Conservation (phyloP, 164 flowering plant genomes). For the Chloranthus sessilifolius region DNA sequence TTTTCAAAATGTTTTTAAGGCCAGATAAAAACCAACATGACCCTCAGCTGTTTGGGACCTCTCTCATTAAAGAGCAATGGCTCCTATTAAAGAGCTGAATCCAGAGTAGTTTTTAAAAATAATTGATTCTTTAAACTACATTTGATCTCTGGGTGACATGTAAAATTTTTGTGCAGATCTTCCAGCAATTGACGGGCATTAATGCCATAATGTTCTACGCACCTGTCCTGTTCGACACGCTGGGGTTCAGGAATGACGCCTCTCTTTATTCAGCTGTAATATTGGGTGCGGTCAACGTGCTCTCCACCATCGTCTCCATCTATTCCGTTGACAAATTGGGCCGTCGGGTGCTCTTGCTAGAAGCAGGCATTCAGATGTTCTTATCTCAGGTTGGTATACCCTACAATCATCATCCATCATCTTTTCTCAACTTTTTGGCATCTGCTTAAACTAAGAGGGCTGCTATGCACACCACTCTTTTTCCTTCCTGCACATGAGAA, state of each 20-base stretch:
- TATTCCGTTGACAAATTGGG: constrained; percentile 91
- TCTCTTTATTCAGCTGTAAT: constrained; percentile 85
- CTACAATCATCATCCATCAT: too few relatives aligned
- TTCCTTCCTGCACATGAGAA: too few relatives aligned
- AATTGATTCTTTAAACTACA: too few relatives aligned
- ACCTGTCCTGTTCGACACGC: constrained; percentile 71
- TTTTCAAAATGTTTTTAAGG: too few relatives aligned
- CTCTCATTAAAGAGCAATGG: too few relatives aligned
- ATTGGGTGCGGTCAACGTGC: constrained; percentile 82
- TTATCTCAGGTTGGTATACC: constrained; percentile 44
- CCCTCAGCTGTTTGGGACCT: background rate
- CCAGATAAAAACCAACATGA: too few relatives aligned
- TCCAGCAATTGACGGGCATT: constrained; percentile 93
- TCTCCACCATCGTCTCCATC: constrained; percentile 79
- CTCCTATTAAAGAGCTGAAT: too few relatives aligned
- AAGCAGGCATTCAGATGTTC: constrained; percentile 95
- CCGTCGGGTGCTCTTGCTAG: constrained; percentile 65
- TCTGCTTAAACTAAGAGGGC: too few relatives aligned
- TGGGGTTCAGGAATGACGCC: constrained; percentile 69
- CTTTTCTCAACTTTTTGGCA: too few relatives aligned
- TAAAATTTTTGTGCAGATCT: constrained; percentile 53
- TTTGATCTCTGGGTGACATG: too few relatives aligned
- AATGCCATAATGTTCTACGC: constrained; percentile 98
- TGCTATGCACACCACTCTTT: too few relatives aligned
- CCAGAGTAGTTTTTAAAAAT: too few relatives aligned